Conservation (phyloP, 192 early-diverging fungal genomes). For the Rhizoclosmatium sp. region DNA sequence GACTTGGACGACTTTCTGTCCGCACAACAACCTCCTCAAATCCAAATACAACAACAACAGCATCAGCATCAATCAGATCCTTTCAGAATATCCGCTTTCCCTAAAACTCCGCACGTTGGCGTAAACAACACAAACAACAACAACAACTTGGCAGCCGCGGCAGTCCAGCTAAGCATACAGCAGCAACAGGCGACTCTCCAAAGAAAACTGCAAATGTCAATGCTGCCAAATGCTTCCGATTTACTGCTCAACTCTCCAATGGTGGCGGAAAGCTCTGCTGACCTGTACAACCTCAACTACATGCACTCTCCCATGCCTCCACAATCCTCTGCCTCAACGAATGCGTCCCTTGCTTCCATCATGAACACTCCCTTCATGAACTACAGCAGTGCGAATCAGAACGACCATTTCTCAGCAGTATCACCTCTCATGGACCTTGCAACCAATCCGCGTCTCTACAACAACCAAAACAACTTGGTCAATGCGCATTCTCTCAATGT, state of each 20-base stretch:
- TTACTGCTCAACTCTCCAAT: background rate
- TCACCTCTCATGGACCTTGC: background rate
- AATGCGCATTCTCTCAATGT: background rate
- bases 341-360: background rate
- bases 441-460: background rate
- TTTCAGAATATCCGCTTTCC: background rate
- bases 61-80: background rate
- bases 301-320: background rate
- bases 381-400: background rate
- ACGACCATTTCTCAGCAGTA: background rate
- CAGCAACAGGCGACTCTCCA: background rate
- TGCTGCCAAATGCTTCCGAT: background rate
- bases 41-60: background rate
- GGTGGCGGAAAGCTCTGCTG: background rate
- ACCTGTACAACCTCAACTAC: background rate
- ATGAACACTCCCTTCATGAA: background rate
- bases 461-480: background rate
- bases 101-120: background rate
- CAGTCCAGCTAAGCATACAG: background rate
- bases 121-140: background rate
- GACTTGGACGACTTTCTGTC: background rate
- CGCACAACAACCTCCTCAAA: background rate
- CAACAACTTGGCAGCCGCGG: background rate
- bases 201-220: background rate
- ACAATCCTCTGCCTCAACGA: background rate